Base-by-base conservation (phyloP, 768 basidiomycete genomes). In the Amylocystis lapponica region DNA sequence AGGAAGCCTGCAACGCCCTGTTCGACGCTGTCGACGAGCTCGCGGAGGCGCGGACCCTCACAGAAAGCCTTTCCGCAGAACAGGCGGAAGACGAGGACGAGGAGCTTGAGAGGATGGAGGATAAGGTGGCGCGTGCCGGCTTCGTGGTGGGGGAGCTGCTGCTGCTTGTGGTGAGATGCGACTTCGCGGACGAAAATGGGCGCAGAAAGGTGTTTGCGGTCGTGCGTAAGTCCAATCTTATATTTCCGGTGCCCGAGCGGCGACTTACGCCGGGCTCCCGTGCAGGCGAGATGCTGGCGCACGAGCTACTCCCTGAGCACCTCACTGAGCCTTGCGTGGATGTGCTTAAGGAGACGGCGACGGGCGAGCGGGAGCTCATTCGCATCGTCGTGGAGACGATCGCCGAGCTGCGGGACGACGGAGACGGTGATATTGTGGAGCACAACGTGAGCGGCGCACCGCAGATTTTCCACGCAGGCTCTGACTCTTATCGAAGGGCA, bases 111-210 rank as follows among this genome's bases (percentile, higher is more conserved):
- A 37, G 46, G 17, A 51, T 52, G 29, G 57, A 61, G 8, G 58
- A 56, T 10, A 46, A 48, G 10, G 36, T 45, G 11, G 51, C 45
- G 22, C 52, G 54, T 16, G 42, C 43, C 17, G 61, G 60, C 20
- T 73, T 76, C 47, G 54, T 75, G 19, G 59, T 74, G n/a, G 58
- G 61, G 5, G 70, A 77, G 51, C 50, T 76, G 30, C 62, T 75
- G 19, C 61, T 60, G 36, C 53, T 75, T 31, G 72, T 70, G 1
- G 61, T 71, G 17, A 58, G 66, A 40, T 55, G 69, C 14, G 75
- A 76, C 50, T 75, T 74, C 46, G 64, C 69, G 14, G 75, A 77
- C 52, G 75, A 77, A 57, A 75, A 71, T 33, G 75, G 75, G 1
- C 47, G 75, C 39, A 52, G 74, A 38, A 72, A 71, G 61, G 72